Percentiles rank a stretch among this genome's conserved stretches.
Evolutionary conservation across 768 basidiomycete species (phyloP).

Genomic region (Gyrodon lividus): DNA sequence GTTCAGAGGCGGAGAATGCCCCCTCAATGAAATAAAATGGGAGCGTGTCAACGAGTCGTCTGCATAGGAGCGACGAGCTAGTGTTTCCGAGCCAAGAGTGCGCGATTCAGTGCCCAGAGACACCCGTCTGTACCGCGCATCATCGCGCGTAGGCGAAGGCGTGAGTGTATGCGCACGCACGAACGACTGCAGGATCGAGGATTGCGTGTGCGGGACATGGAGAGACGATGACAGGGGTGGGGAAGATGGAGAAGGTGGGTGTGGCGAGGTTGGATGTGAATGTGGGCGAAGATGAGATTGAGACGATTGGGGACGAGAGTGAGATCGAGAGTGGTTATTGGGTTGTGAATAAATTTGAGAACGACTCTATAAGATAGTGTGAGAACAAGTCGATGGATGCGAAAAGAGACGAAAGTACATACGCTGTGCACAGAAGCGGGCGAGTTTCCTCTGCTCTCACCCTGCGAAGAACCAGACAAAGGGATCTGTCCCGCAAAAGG

Average conservation of each 20-base stretch:
- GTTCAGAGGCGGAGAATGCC: constrained; percentile 15
- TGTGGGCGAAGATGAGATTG: constrained; percentile 9
- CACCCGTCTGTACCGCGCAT: neutral
- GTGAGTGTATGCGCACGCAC: too few species aligned
- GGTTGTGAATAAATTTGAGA: constrained; percentile 8
- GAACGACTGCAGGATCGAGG: too few species aligned
- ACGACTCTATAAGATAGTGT: neutral
- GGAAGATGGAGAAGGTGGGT: neutral
- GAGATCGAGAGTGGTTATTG: constrained; percentile 2
- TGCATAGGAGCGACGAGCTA: too few species aligned
- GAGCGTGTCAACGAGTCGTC: too few species aligned
- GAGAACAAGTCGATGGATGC: neutral
- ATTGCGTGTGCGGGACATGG: neutral
- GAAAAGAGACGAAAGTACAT: neutral
- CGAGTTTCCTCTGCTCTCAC: constrained; percentile 5
- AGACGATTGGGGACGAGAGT: too few species aligned
- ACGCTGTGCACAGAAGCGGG: constrained; percentile 13
- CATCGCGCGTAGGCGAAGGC: neutral
- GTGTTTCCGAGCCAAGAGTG: too few species aligned
- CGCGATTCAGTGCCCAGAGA: constrained; percentile 12
- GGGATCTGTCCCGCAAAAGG: neutral
- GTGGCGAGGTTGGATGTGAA: neutral
- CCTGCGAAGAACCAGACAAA: neutral
- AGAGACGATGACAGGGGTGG: neutral
- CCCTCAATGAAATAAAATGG: neutral